Evolutionary conservation across 495 filamentous ascomycete genomes (phyloP), one percentile per base, ranked within the genome.

Genomic region (Tuber indicum): DNA sequence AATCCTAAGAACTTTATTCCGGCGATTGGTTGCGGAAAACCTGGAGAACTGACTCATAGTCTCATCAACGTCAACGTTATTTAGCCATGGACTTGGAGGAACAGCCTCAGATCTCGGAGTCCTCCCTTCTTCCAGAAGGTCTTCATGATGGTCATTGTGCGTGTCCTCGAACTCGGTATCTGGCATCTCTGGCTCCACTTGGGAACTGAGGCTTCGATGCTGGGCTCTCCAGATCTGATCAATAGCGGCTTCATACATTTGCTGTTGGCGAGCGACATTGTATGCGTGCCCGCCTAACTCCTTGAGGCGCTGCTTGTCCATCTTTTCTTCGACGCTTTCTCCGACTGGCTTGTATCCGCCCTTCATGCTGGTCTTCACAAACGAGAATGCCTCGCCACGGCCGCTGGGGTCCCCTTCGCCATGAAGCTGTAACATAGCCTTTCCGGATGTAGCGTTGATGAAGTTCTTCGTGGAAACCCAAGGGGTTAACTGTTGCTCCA

Each of bases 331-430:
- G 3, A 93, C 92, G 79, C 93, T 95, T 81, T 97, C 93, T 16
- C 95, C 92, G 75, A 93, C 88, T 45, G 94, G 92, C 81, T 96
- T 93, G 85, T 96, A 99, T 3, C 96, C 96, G 71, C 96, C 96
- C 84, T 99, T 99, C 96, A 99, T 99, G 19, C 93, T 96, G 0
- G 93, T 97, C 81, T 94, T 92, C 79, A 99, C 91, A 84, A 98
- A 97, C 83, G 91, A 97, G 86, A 98, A 95, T 3, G 93, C 96
- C 75, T 97, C 91, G 3, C 96, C 96, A 79, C 93, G 92, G 17
- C 94, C 93, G 12, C 94, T 96, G n/a, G 96, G 96, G 83, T 99
- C 96, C 45, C 96, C 96, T 78, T 94, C 91, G 26, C 96, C 96
- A 81, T 98, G 93, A 16, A 99, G 89, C 76, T 92, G 90, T 70